Base-by-base conservation (phyloP, 179 eudicot species). In the Patellifolia procumbens region DNA sequence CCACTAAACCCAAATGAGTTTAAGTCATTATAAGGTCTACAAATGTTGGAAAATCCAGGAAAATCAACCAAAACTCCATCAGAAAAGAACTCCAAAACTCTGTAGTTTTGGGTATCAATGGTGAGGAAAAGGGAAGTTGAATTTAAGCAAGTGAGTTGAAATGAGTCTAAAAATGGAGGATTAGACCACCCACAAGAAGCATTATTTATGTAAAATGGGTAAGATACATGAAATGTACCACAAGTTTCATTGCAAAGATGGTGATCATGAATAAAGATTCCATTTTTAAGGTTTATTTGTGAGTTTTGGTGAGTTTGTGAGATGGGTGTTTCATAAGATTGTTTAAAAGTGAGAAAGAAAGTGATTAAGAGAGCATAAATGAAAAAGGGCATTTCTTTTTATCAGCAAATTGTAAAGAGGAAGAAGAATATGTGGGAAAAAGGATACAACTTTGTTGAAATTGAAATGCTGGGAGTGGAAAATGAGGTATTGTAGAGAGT, bases 61-160 rank as follows among this genome's bases (percentile, higher is more conserved):
- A 86, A 90, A 71, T 88, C 92, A 1, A 90, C 85, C 16, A 90
- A 74, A 59, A 91, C 68, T 5, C 94, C 94, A 62, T 91, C 94
- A 24, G 88, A 19, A 53, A 84, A 88, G 86, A 91, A 90, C 0
- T 91, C 86, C 32, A 91, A 78, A 24, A 91, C 85, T 13, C 75
- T 84, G 58, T 87, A 90, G 80, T 79, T 87, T 45, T 80, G 79
- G 11, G 87, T 77, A 29, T 74, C 83, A 26, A 89, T 75, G 72
- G 66, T 79, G 56, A 91, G 84, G 69, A 65, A 88, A 39, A 87
- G 89, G 20, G 83, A 48, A 32, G 86, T 86, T n/a, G 87, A 84
- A 73, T 88, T 88, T 2, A 84, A 28, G 77, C 97, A 91, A 58
- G 87, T 67, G 11, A 91, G 87, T 35, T 77, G 82, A 81, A 88